A percentile compares a stretch with the other conserved stretches of the same genome.
phyloP scores from a whole-genome alignment of 495 filamentous ascomycete species.

The Aspergillus ostianus region DNA sequence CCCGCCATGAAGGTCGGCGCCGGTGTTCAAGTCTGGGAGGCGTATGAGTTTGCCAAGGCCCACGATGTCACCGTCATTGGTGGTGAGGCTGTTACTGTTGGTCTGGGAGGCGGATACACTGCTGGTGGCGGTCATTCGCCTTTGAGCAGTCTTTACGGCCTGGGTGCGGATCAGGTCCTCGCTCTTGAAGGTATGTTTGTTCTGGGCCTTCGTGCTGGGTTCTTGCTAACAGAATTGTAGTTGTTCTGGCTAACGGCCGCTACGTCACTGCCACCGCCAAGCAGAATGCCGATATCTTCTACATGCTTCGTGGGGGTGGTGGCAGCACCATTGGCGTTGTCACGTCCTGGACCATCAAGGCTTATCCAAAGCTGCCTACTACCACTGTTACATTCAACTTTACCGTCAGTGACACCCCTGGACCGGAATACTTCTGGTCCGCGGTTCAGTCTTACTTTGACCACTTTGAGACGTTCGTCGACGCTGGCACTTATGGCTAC shows the following conservation, averaged over 20 bases:
- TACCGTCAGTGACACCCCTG: slow-evolving; percentile 30
- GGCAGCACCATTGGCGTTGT: slow-evolving; percentile 51
- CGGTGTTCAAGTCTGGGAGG: slow-evolving; percentile 51
- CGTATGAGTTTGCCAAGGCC: slow-evolving; percentile 48
- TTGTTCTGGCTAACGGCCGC: slow-evolving; percentile 56
- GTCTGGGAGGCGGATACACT: slow-evolving; percentile 41
- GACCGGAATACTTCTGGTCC: slow-evolving; percentile 46
- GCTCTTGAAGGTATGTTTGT: slow-evolving; percentile 30
- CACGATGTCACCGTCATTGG: slow-evolving; percentile 51
- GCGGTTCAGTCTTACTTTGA: slow-evolving; percentile 48
- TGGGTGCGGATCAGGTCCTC: slow-evolving; percentile 43
- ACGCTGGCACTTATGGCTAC: slow-evolving; percentile 57
- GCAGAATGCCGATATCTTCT: slow-evolving; percentile 61
- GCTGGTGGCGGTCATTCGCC: slow-evolving; percentile 43
- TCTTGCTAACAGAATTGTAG: neutral
- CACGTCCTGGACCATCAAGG: slow-evolving; percentile 47
- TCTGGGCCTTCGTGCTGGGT: neutral
- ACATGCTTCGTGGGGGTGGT: slow-evolving; percentile 43
- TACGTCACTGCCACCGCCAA: slow-evolving; percentile 50
- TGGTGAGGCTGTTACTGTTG: slow-evolving; percentile 45
- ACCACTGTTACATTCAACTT: slow-evolving; percentile 45
- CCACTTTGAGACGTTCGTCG: slow-evolving; percentile 46
- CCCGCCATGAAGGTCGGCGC: slow-evolving; percentile 56
- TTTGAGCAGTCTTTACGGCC: slow-evolving; percentile 22
- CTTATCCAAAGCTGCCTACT: slow-evolving; percentile 39